A percentile compares a stretch with the other conserved stretches of the same genome.
Conservation (phyloP, 78 protist genomes). For the Cavenderia fasciculata region DNA sequence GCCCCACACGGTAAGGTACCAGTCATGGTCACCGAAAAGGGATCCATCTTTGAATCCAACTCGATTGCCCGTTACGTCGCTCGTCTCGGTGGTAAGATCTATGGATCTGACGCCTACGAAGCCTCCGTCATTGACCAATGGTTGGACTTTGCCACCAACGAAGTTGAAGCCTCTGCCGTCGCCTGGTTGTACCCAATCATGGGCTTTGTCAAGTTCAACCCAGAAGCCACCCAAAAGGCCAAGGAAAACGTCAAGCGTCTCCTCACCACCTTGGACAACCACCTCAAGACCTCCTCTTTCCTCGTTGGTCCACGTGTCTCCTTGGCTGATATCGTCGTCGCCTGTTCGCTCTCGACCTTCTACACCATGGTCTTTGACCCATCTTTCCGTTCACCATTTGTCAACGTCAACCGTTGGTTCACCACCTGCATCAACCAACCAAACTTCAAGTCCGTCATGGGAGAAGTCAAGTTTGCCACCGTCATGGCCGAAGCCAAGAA, state of each 20-base stretch:
- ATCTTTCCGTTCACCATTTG: conserved; percentile 59
- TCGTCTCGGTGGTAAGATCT: conserved; percentile 54
- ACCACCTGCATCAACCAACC: conserved; percentile 88
- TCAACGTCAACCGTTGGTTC: conserved; percentile 89
- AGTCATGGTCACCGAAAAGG: conserved; percentile 82
- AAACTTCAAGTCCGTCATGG: conserved; percentile 83
- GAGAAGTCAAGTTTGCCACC: conserved; percentile 65
- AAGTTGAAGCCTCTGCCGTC: conserved; percentile 52
- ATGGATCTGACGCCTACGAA: conserved; percentile 81
- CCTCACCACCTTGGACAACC: conserved; percentile 53
- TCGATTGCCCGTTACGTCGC: conserved; percentile 80
- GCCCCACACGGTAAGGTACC: conserved; percentile 90
- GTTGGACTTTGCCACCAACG: conserved; percentile 83
- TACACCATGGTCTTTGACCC: conserved; percentile 81
- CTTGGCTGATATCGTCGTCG: conserved; percentile 88
- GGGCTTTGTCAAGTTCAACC: conserved; percentile 41
- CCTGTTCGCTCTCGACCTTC: conserved; percentile 55
- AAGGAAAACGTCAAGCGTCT: conserved; percentile 56
- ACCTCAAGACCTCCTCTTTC: conserved; percentile 75
- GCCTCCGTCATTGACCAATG: conserved; percentile 82
- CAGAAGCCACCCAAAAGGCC: conserved; percentile 54
- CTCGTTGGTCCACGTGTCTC: conserved; percentile 86
- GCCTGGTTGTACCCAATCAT: conserved; percentile 78
- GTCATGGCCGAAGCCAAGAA: conserved; percentile 75
- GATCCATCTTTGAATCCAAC: conserved; percentile 85